Evolutionary conservation across 768 basidiomycete genomes (phyloP), one percentile per base, ranked within the genome.

Genomic region (Macrocybe gigantea): DNA sequence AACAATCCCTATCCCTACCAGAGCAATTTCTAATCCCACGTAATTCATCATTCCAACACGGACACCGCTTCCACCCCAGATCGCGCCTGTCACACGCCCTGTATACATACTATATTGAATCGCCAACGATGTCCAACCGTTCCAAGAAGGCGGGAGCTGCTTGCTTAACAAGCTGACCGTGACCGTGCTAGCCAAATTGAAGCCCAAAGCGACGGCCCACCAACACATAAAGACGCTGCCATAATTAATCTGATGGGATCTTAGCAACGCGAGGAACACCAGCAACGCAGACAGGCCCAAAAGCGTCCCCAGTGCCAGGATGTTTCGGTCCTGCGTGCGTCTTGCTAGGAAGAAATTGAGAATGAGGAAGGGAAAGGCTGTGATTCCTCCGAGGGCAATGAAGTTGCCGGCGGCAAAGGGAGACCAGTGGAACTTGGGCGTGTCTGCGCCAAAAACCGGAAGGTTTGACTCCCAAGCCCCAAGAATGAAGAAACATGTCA

Each of bases 51-150:
- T 85, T 15, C 83, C 83, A 6, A 81, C 71, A 45, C 67, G 64
- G 5, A 72, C 64, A 14, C 83, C 84, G 8, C 75, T 74, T 5
- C 82, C 85, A 39, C 84, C 85, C 73, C 82, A 82, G 32, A 87
- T 68, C 5, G 83, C 81, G 0, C 83, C 85, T 5, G 75, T 72
- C 9, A 82, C 76, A 5, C 83, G 70, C n/a, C 85, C 83, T 1
- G 67, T 62, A 56, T 79, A 86, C 55, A 82, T 86, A 62, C 81
- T 81, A 53, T 82, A 86, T 58, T 85, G 84, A 38, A 87, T 80
- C 6, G 68, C 73, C 60, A 83, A 61, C 33, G 73, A 77, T n/a
- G 71, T 71, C 29, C 70, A 67, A 29, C 70, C 68, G 55, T 83
- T 85, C 79, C 80, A 85, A 49, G 65, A 62, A 5, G 72, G 69